Conservation (phyloP, 1,139 yeast genomes). For the Taphrina sp. region DNA sequence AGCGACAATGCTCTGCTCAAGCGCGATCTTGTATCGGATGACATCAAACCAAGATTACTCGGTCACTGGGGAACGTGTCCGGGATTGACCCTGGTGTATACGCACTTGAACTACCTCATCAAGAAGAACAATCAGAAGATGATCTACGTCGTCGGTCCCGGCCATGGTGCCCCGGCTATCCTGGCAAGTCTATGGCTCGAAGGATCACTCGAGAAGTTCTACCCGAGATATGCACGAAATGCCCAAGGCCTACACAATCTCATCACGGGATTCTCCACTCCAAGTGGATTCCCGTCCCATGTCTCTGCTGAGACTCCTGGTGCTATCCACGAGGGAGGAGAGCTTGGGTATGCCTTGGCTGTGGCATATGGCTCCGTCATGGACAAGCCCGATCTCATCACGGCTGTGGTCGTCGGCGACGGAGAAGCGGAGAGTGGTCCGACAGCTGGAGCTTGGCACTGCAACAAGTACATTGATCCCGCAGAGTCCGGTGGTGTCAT, state of each 20-base stretch:
- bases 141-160: conserved; percentile 39
- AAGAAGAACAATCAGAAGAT: conserved; percentile 36
- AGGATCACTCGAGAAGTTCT: conserved; percentile 36
- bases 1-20: conserved; percentile 35
- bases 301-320: conserved; percentile 39
- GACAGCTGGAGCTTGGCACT: conserved; percentile 39
- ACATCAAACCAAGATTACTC: conserved; percentile 38
- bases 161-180: conserved; percentile 40
- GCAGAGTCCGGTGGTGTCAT: conserved; percentile 39
- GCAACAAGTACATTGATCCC: conserved; percentile 39
- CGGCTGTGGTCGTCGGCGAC: conserved; percentile 38
- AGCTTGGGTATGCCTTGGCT: conserved; percentile 39
- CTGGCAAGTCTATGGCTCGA: conserved; percentile 39
- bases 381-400: conserved; percentile 39
- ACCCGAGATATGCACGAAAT: conserved; percentile 35
- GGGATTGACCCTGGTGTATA: conserved; percentile 37
- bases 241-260: conserved; percentile 36
- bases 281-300: conserved; percentile 39
- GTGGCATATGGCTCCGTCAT: conserved; percentile 38
- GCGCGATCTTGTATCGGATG: conserved; percentile 34
- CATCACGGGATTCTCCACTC: conserved; percentile 37
- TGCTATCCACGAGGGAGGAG: conserved; percentile 39
- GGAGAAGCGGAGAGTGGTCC: conserved; percentile 40
- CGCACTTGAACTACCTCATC: conserved; percentile 37
- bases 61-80: conserved; percentile 40